These are phyloP conservation scores for Zancudomyces culisetae DNA, from an alignment of 371 early-diverging fungal genomes.

Conservation along the genomic window DNA sequence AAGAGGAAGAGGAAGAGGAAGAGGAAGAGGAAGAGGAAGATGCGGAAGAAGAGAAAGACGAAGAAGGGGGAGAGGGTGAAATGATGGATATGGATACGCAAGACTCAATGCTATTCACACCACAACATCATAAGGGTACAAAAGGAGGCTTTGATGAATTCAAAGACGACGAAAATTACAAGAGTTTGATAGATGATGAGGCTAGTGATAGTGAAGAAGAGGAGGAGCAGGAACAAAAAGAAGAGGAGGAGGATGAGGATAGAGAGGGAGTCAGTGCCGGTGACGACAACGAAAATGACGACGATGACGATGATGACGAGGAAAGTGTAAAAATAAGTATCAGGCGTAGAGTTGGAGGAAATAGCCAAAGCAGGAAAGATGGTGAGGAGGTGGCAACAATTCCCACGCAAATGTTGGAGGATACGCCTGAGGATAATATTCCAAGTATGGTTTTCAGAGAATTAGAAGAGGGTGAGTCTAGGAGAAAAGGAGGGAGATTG, in stretches of 20 bases:
- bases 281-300: not conserved
- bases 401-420: not conserved
- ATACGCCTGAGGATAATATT: not conserved
- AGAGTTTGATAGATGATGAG: not conserved
- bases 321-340: not conserved
- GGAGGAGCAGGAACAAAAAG: not conserved
- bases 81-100: constrained; percentile 8
- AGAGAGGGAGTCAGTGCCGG: not conserved
- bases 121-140: constrained; percentile 4
- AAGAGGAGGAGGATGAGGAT: constrained; percentile 8
- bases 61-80: constrained; percentile 5
- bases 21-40: constrained; percentile 15
- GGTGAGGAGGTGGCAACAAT: not conserved
- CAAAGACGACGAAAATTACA: not conserved
- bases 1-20: constrained; percentile 22
- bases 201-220: no score
- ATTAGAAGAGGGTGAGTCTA: not conserved
- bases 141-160: not conserved
- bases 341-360: not conserved
- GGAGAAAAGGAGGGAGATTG: not conserved
- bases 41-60: constrained; percentile 20
- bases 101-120: constrained; percentile 21
- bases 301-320: not conserved
- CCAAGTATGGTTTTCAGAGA: not conserved
- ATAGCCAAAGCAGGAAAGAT: not conserved